These are phyloP conservation scores for Fusarium duplospermum DNA, from an alignment of 2,329 filamentous ascomycete genomes.

Conservation along the genomic window DNA sequence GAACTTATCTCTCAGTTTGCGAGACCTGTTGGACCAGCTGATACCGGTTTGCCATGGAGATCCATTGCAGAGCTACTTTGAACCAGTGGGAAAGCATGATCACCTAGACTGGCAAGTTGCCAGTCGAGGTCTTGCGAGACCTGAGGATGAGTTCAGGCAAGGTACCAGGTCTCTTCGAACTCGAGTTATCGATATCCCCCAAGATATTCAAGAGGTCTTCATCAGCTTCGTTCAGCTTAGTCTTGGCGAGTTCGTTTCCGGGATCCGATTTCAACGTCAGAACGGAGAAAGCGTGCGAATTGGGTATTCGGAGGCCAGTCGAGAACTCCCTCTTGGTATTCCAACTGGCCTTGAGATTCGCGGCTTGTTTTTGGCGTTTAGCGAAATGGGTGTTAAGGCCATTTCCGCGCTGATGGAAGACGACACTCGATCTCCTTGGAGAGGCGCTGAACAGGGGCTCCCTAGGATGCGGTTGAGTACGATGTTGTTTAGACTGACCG, in stretches of 20 bases:
- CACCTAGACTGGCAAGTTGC: conserved; percentile 4
- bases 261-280: conserved; percentile 6
- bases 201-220: not conserved
- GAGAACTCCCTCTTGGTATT: conserved; percentile 1
- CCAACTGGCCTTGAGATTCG: not conserved
- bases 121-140: conserved; percentile 3
- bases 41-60: conserved; percentile 1
- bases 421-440: conserved; percentile 3
- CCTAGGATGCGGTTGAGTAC: not conserved
- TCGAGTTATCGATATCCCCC: conserved; percentile 1
- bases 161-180: conserved; percentile 10
- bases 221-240: conserved; percentile 5
- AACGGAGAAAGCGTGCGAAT: not conserved
- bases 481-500: not conserved
- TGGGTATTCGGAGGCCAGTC: conserved; percentile 1
- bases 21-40: conserved; percentile 1
- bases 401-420: conserved; percentile 3
- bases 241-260: conserved; percentile 8
- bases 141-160: not conserved
- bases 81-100: not conserved
- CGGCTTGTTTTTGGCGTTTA: conserved; percentile 10
- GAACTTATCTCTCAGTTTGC: conserved; percentile 3
- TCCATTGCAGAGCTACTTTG: conserved; percentile 5
- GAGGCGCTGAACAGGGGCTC: conserved; percentile 1
- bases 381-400: conserved; percentile 1